Conservation (phyloP, 768 basidiomycete species). For the Phylloporus sp. region DNA sequence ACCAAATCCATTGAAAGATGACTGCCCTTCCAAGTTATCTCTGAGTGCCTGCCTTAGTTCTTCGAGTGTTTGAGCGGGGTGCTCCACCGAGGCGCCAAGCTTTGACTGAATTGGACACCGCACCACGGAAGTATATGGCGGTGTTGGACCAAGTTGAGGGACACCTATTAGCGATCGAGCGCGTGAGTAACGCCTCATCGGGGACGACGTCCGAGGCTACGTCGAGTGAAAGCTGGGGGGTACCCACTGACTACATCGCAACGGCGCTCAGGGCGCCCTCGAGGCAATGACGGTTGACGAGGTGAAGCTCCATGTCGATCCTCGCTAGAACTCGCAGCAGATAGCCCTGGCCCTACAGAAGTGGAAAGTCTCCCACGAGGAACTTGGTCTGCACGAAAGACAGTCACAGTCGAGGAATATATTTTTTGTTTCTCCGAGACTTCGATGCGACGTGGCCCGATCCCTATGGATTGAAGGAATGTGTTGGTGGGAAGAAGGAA, state of each 20-base stretch:
- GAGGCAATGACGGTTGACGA: neutral
- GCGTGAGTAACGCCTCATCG: neutral
- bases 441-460: slow-evolving; percentile 70
- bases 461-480: slow-evolving; percentile 29
- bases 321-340: neutral
- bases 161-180: neutral
- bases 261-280: slow-evolving; percentile 4
- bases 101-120: neutral
- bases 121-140: slow-evolving; percentile 17
- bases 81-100: neutral
- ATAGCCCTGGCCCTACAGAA: slow-evolving; percentile 23
- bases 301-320: neutral
- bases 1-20: neutral
- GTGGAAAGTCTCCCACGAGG: slow-evolving; percentile 24
- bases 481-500: neutral
- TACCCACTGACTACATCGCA: slow-evolving; percentile 1
- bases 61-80: slow-evolving; percentile 17
- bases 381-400: slow-evolving; percentile 62
- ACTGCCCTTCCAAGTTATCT: slow-evolving; percentile 4
- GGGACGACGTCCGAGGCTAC: neutral
- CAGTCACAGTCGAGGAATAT: slow-evolving; percentile 64
- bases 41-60: slow-evolving; percentile 16
- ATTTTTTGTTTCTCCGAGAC: slow-evolving; percentile 69
- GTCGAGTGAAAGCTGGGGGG: neutral
- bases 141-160: slow-evolving; percentile 21